These are phyloP conservation scores for Polygonum aviculare DNA, from an alignment of 148 eudicot genomes.

Conservation along the genomic window DNA sequence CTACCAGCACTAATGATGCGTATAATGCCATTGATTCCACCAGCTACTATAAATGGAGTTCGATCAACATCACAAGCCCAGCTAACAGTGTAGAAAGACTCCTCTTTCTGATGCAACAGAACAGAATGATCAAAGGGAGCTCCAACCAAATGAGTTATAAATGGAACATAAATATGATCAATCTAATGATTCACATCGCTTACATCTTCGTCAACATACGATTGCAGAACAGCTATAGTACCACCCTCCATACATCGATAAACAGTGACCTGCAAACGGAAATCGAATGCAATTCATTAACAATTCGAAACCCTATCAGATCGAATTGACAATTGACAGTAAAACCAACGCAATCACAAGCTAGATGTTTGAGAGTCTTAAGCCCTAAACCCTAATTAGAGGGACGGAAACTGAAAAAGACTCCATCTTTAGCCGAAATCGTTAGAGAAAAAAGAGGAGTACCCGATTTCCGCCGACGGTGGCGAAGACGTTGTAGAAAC, in stretches of 20 bases:
- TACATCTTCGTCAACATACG: constrained; percentile 94
- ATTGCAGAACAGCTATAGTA: constrained; percentile 86
- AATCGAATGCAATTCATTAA: background rate
- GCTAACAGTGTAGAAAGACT: constrained; percentile 89
- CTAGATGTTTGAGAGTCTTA: background rate
- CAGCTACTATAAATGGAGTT: constrained; percentile 84
- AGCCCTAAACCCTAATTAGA: background rate
- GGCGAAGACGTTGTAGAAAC: constrained; percentile 80
- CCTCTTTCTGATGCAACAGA: constrained; percentile 75
- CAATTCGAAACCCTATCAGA: background rate
- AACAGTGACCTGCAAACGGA: constrained; percentile 57
- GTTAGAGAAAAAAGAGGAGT: background rate
- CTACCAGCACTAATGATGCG: constrained; percentile 83
- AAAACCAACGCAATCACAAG: background rate
- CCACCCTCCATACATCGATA: constrained; percentile 95
- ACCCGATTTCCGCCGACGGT: constrained; percentile 93
- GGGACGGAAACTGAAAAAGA: background rate
- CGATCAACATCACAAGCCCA: constrained; percentile 92
- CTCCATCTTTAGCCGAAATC: background rate
- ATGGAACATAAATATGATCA: background rate
- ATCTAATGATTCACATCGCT: constrained; percentile 18
- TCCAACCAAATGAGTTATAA: background rate
- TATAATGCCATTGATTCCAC: constrained; percentile 85
- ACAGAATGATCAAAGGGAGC: background rate
- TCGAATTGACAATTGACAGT: background rate